Evolutionary conservation across 441 rosid genomes (phyloP), one percentile per base, ranked within the genome.

Genomic region (Melastoma candidum): DNA sequence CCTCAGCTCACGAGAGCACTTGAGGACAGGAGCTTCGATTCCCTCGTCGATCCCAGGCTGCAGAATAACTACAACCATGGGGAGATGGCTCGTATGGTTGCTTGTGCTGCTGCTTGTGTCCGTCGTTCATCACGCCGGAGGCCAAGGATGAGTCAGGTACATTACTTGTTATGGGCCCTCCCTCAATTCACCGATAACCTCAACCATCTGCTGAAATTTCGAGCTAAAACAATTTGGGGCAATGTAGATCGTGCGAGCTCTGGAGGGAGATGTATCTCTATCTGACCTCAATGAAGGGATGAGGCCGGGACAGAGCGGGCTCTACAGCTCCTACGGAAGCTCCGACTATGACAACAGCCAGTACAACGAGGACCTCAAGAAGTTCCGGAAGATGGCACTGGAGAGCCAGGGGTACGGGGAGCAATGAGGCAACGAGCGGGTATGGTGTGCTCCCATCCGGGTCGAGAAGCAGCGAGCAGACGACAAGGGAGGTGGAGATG

Each of bases 81-180:
- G 26, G 95, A 88, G 79, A 86, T 93, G 95, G 77, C 82, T 71
- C 86, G 87, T 51, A 85, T 88, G 97, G 76, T 92, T 60, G 83
- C 95, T 51, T 88, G 95, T 66, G 95, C 97, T 68, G 95, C 97
- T 11, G 95, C 95, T 61, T 78, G 93, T 10, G 95, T 88, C 54
- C 94, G 95, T 32, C 95, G 83, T 72, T 88, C 98, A 46, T 90
- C 95, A 44, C 73, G 84, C 12, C 82, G 84, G 26, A 73, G 97
- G 60, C 98, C 98, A 36, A 87, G 82, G 51, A 82, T 78, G 87
- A 92, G 95, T 68, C 98, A 92, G 97, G 98, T 92, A 74, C 54
- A 17, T 17, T 17, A 17, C 22, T 17, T 12, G 22, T 29, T 6
- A 26, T 17, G 49, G 6, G 7, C 46, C 12, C 4, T 36, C 12